These are phyloP conservation scores for Oehlia diaphana DNA, from an alignment of 192 early-diverging fungal genomes.

Conservation along the genomic window DNA sequence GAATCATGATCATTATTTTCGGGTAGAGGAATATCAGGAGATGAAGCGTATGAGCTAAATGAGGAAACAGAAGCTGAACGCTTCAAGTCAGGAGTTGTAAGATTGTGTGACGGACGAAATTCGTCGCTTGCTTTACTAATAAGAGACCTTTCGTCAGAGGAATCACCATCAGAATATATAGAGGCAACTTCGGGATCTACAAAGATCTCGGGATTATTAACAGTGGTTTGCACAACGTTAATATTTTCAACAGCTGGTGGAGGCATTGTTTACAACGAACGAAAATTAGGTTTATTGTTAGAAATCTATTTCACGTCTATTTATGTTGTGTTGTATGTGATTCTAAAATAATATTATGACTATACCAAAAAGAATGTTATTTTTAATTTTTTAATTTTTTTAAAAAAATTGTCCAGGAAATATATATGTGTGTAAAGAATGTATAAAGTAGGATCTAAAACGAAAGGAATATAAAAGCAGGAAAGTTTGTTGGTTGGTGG, in stretches of 20 bases:
- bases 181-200: neutral
- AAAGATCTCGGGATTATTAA: neutral
- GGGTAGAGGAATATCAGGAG: slow-evolving; percentile 15
- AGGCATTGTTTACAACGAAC: neutral
- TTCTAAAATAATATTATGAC: no score
- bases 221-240: neutral
- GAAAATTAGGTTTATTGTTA: no score
- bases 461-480: neutral
- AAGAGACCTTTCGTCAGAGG: slow-evolving; percentile 6
- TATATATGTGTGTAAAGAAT: neutral
- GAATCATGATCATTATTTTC: neutral
- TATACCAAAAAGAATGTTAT: neutral
- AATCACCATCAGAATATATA: neutral
- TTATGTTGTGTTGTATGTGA: no score
- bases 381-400: neutral
- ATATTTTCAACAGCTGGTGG: neutral
- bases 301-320: no score
- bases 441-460: neutral
- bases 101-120: slow-evolving; percentile 30
- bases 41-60: slow-evolving; percentile 46
- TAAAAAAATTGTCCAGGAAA: no score
- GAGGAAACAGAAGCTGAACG: slow-evolving; percentile 41
- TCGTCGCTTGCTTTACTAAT: neutral
- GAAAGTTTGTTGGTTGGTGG: no score
- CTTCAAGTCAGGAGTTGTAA: slow-evolving; percentile 37